Evolutionary conservation across 2,329 filamentous ascomycete species (phyloP).

Genomic region (Cercospora sojina): DNA sequence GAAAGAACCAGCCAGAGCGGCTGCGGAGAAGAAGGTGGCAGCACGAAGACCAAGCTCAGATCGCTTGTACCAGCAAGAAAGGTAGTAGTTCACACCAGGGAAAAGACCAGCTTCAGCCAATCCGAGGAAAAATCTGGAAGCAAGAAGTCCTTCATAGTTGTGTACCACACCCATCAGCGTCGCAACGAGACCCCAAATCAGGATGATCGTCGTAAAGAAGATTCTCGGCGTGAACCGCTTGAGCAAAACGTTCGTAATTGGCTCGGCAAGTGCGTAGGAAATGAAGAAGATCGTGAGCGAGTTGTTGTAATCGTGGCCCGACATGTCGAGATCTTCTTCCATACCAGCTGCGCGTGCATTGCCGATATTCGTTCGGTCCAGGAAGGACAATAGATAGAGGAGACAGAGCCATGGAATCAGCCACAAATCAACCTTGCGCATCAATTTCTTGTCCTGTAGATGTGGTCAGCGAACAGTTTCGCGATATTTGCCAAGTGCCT

Average conservation of each 20-base stretch:
- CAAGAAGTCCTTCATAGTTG: conserved; percentile 34
- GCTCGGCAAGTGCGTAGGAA: conserved; percentile 77
- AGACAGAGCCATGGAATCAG: conserved; percentile 56
- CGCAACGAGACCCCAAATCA: conserved; percentile 57
- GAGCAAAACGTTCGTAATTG: conserved; percentile 74
- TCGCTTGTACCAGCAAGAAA: conserved; percentile 81
- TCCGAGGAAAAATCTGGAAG: conserved; percentile 36
- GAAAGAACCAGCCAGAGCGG: conserved; percentile 75
- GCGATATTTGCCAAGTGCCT: not conserved
- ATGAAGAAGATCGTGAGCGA: conserved; percentile 83
- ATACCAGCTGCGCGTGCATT: conserved; percentile 63
- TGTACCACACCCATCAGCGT: conserved; percentile 30
- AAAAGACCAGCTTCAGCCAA: conserved; percentile 47
- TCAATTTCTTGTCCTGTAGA: conserved; percentile 48
- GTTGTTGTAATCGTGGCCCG: conserved; percentile 66
- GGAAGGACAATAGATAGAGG: conserved; percentile 61
- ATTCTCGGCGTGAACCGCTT: conserved; percentile 72
- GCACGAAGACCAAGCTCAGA: conserved; percentile 65
- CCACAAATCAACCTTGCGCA: conserved; percentile 54
- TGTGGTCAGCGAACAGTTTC: not conserved
- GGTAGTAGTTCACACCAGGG: conserved; percentile 75
- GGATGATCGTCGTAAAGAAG: conserved; percentile 75
- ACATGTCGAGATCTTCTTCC: conserved; percentile 60
- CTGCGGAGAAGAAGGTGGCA: conserved; percentile 80
- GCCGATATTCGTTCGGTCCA: conserved; percentile 48